Evolutionary conservation across 331 rosid species (phyloP), one percentile per base, ranked within the genome.

Genomic region (Acacia pycnantha): DNA sequence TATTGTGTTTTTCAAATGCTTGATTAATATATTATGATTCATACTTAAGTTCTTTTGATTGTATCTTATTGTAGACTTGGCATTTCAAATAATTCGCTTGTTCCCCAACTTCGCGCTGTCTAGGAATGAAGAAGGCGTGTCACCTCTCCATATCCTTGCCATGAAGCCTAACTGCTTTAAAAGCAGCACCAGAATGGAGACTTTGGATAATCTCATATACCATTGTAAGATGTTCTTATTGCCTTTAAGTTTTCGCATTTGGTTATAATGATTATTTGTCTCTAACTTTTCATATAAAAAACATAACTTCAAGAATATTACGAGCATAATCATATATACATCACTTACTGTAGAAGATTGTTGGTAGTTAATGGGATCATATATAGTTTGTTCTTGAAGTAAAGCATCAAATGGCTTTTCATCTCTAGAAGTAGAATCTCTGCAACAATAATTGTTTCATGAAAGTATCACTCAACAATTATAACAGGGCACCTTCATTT

Each of bases 111-210:
- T 87, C 16, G 82, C 75, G 79, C 66, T 59, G 47, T 65, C 50
- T 59, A 71, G 53, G 13, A 87, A 87, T 66, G 71, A 77, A 54
- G 82, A 82, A 1, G 90, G 87, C 0, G 50, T 72, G 44, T 50
- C 87, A 40, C 87, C 90, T 67, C 79, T 87, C 47, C 90, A 87
- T 54, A 33, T 85, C 46, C 90, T 87, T 50, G 88, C 90, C 37
- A 70, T 47, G 70, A 87, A 87, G 74, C 85, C 88, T 41, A 85
- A 76, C 74, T 87, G 90, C 79, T 87, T 85, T 76, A 51, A 37
- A 82, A 87, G 88, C 74, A 48, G 90, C 78, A 85, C 87, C 0
- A 21, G 83, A 46, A 85, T 87, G 90, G 88, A 85, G 71, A 51
- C 62, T 2, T 56, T 59, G 27, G 77, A 85, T 40, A 33, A 44